Base-by-base conservation (phyloP, 1,284 basidiomycete species). In the Porodaedalea pini region DNA sequence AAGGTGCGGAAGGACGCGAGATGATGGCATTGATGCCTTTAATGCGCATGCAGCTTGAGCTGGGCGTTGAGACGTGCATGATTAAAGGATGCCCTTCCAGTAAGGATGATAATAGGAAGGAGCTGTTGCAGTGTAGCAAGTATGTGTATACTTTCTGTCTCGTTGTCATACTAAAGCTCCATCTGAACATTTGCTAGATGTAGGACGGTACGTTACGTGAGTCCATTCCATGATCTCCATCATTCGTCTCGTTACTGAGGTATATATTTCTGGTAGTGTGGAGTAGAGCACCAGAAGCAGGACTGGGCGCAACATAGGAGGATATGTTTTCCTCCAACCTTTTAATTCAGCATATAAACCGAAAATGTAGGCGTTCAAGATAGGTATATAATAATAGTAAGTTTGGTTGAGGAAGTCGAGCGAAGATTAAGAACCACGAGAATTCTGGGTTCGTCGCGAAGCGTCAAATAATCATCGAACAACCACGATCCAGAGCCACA, bases 171-270 rank as follows among this genome's bases (percentile, higher is more conserved):
- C 37, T 39, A 4, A 3, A 39, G n/a, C 40, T 19, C 2, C 40
- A 17, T n/a, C 21, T 41, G n/a, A 1, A 23, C 41, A 5, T 23
- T 11, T 29, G 47, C 34, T 43, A 75, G 74, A 58, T 76, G 75
- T 61, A 76, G 72, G 61, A 66, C 68, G 1, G 69, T 67, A 11
- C 68, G 75, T 27, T 75, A 75, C 62, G 74, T 75, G 64, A 69
- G 73, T 41, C 39, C 56, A 51, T 23, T 48, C 43, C 5, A 21
- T 50, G 3, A 3, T 13, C 4, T 27, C 31, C 36, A 41, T 21
- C 27, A 45, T n/a, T n/a, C n/a, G 49, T 21, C 27, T 49, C 39
- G 48, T 48, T 54, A 15, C 47, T 19, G 31, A 59, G 47, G 25
- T 37, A 31, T 52, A 25, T 43, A 31, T n/a, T n/a, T n/a, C n/a